Percentiles rank a stretch among this genome's conserved stretches.
Conservation (phyloP, 2,329 filamentous ascomycete species). For the Cordyceps tenuipes region DNA sequence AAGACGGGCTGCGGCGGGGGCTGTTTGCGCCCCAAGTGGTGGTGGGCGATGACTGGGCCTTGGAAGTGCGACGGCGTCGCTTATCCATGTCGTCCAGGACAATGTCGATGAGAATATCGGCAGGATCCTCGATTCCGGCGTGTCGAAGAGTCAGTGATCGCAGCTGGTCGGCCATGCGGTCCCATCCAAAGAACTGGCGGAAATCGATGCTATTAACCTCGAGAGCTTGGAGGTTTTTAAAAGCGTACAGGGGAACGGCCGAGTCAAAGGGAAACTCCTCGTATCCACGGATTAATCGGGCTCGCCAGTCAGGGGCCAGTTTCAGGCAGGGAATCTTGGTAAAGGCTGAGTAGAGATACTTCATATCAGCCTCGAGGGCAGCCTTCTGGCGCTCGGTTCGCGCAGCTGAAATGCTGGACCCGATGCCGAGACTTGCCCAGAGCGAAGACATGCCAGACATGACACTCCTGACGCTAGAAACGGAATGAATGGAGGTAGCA, state of each 20-base stretch:
- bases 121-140: slow-evolving; percentile 79
- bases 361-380: slow-evolving; percentile 76
- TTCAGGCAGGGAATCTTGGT: slow-evolving; percentile 94
- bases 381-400: slow-evolving; percentile 87
- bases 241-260: slow-evolving; percentile 89
- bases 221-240: slow-evolving; percentile 91
- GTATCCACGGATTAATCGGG: slow-evolving; percentile 81
- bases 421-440: slow-evolving; percentile 82
- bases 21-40: slow-evolving; percentile 56
- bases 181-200: slow-evolving; percentile 95
- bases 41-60: slow-evolving; percentile 72
- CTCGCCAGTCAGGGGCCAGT: slow-evolving; percentile 86
- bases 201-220: slow-evolving; percentile 96
- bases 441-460: slow-evolving; percentile 94
- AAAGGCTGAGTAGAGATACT: slow-evolving; percentile 95
- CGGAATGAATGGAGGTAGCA: slow-evolving; percentile 85
- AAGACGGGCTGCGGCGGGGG: slow-evolving; percentile 53
- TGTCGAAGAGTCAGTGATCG: slow-evolving; percentile 83
- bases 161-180: slow-evolving; percentile 83
- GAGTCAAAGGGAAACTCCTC: slow-evolving; percentile 98
- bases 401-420: slow-evolving; percentile 67
- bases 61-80: slow-evolving; percentile 77
- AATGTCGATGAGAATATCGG: slow-evolving; percentile 83
- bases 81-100: slow-evolving; percentile 96
- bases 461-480: slow-evolving; percentile 92